Base-by-base conservation (phyloP, 75 land plant genomes). In the Larix kaempferi region DNA sequence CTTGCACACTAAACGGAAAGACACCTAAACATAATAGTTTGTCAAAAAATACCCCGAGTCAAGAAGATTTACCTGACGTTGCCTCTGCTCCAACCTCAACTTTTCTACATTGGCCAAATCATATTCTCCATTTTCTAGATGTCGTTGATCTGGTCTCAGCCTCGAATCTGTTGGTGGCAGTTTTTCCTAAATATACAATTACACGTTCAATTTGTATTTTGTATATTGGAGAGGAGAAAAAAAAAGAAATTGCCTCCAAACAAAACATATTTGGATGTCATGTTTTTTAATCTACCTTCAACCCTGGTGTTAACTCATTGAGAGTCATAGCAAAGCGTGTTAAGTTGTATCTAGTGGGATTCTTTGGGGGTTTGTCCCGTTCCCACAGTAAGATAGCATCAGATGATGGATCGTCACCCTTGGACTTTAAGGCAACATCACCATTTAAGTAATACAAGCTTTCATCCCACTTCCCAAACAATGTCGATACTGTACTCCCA, bases 151-250 rank as follows among this genome's bases (percentile, higher is more conserved):
- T 16, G 95, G 95, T 76, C 95, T 84, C 49, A 88, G 77, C 77
- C 95, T 83, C 73, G 95, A 91, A 82, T 93, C 95, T 35, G 95
- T 93, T 57, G 95, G 95, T 33, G 95, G 95, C 78, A 93, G 62
- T 65, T 88, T 91, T 74, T 93, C 95, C 95, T 91, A 72, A 52
- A 67, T 49, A 11, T 25, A 64, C 65, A 57, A 57, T 19, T 33
- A 22, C 27, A 73, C 58, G 12, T 27, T n/a, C 14, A 65, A 63
- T 19, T 52, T 44, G 25, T 3, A 22, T 35, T 19, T 52, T 44
- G 25, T 3, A 22, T 35, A 78, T 35, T 13, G 23, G 39, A 11
- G 16, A 57, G 33, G 39, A 11, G 16, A 57, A n/a, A 58, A 49
- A 7, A 81, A 77, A 10, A 25, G 59, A 17, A 19, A 63, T 26